phyloP scores from a whole-genome alignment of 2,329 filamentous ascomycete species.

The Mycosphaerella arachidis region DNA sequence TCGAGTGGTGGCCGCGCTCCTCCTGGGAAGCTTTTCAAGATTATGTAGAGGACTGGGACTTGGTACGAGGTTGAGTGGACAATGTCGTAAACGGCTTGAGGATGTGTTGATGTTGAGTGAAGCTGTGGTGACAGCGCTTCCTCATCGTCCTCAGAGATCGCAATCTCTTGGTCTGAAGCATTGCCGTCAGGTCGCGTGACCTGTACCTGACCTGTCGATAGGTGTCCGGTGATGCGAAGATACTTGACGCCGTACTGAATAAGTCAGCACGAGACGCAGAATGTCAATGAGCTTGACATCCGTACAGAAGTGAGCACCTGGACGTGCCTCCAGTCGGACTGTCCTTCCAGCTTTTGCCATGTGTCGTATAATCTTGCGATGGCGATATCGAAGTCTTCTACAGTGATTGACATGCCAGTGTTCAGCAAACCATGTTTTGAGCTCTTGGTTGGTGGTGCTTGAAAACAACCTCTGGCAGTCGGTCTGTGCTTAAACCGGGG shows the following conservation, averaged over 20 bases:
- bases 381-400: not conserved
- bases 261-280: not conserved
- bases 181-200: not conserved
- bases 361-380: not conserved
- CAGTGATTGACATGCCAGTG: not conserved
- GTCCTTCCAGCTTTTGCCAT: not conserved
- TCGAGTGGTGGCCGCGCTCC: constrained; percentile 14
- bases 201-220: not conserved
- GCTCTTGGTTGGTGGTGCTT: not conserved
- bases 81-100: constrained; percentile 36
- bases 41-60: constrained; percentile 44
- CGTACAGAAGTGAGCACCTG: not conserved
- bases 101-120: not conserved
- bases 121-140: not conserved
- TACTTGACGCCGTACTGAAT: not conserved
- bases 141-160: not conserved
- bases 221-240: not conserved
- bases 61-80: constrained; percentile 42
- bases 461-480: not conserved
- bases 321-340: not conserved
- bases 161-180: not conserved
- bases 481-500: too few relatives aligned
- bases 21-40: constrained; percentile 22
- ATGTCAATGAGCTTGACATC: not conserved
- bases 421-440: not conserved